A percentile compares a stretch with the other conserved stretches of the same genome.
These are phyloP conservation scores for Fusarium sp. DNA, from an alignment of 2,329 filamentous ascomycete genomes.

Conservation along the genomic window DNA sequence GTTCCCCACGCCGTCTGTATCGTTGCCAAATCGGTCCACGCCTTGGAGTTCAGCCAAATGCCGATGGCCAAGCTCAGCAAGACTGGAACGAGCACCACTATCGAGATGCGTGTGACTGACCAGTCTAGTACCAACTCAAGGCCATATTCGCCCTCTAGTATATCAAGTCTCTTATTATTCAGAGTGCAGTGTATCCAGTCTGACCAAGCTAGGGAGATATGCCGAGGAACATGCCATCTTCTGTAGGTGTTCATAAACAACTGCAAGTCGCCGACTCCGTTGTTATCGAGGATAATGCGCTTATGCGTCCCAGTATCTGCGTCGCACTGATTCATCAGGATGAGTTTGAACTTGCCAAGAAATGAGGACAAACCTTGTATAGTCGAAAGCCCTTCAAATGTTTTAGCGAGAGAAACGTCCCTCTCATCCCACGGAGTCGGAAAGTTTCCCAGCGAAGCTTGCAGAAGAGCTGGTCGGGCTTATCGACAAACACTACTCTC, in stretches of 20 bases:
- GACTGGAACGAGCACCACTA: not conserved
- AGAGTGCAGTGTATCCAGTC: not conserved
- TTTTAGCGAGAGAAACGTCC: not conserved
- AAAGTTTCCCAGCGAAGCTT: not conserved
- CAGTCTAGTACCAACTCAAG: not conserved
- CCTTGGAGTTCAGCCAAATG: not conserved
- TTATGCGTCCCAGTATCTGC: fast-evolving
- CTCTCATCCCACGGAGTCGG: not conserved
- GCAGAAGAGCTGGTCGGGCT: not conserved
- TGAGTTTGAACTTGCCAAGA: not conserved
- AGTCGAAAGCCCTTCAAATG: not conserved
- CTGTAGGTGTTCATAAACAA: fast-evolving
- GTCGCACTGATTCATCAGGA: not conserved
- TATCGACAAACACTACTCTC: not conserved
- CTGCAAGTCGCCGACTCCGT: not conserved
- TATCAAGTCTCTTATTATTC: not conserved
- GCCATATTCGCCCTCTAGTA: not conserved
- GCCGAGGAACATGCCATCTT: not conserved
- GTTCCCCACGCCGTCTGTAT: not conserved
- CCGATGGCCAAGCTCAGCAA: not conserved
- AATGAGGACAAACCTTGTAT: not conserved
- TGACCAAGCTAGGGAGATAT: not conserved
- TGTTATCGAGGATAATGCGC: fast-evolving
- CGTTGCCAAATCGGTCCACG: not conserved
- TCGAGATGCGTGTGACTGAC: not conserved